phyloP scores from a whole-genome alignment of 768 basidiomycete species.

The Russula vinacea region DNA sequence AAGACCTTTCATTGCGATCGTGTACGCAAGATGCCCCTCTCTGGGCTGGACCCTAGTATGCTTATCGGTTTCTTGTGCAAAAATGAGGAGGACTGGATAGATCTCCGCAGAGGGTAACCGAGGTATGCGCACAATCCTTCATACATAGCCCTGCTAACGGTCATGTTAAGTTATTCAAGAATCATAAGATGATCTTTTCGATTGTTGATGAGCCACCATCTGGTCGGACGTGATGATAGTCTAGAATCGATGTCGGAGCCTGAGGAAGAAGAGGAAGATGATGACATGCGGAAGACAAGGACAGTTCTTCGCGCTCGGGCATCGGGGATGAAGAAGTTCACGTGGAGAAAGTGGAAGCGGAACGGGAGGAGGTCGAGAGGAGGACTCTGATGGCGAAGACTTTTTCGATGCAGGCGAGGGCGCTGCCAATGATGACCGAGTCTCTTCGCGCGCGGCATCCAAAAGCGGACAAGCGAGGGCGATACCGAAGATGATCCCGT shows the following conservation, averaged over 20 bases:
- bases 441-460: conserved; percentile 41
- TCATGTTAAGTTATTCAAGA: conserved; percentile 44
- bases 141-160: background rate
- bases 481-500: no score
- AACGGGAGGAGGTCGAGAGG: conserved; percentile 35
- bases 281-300: no score
- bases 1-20: conserved; percentile 96
- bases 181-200: conserved; percentile 63
- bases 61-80: conserved; percentile 86
- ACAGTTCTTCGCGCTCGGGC: no score
- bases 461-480: conserved; percentile 48
- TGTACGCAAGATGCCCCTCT: conserved; percentile 90
- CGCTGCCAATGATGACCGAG: conserved; percentile 40
- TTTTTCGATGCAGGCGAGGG: conserved; percentile 48
- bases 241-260: conserved; percentile 81
- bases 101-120: conserved; percentile 69
- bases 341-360: conserved; percentile 35
- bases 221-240: conserved; percentile 80
- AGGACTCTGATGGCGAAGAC: no score
- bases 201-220: conserved; percentile 85
- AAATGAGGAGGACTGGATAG: conserved; percentile 81
- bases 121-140: conserved; percentile 45
- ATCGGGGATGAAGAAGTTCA: background rate
- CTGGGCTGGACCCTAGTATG: conserved; percentile 95
- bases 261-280: conserved; percentile 56